Evolutionary conservation across 129 eudicot species (phyloP).

Genomic region (Apium graveolens): DNA sequence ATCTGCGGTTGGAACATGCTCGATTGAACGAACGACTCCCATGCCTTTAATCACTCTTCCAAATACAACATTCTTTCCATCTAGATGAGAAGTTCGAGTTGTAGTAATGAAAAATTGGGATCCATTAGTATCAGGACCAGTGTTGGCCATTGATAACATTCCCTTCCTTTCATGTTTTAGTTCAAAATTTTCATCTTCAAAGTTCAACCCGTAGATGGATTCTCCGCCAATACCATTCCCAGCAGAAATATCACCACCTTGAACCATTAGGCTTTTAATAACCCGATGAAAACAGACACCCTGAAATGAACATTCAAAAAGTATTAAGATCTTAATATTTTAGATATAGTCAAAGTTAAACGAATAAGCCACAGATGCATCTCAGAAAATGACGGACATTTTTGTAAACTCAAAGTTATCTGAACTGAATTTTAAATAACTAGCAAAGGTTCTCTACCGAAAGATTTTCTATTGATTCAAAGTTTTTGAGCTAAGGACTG

Average conservation of each 20-base stretch:
- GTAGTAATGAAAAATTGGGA: constrained; percentile 86
- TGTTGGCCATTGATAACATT: constrained; percentile 85
- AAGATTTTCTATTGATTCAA: not conserved
- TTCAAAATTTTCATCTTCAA: constrained; percentile 80
- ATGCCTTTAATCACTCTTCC: constrained; percentile 85
- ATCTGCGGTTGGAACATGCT: constrained; percentile 67
- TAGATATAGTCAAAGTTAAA: not conserved
- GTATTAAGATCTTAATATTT: too few relatives aligned
- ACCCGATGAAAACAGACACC: constrained; percentile 73
- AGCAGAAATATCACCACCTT: constrained; percentile 89
- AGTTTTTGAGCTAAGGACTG: not conserved
- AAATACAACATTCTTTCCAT: constrained; percentile 90
- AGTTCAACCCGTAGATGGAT: constrained; percentile 72
- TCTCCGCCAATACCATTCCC: constrained; percentile 89
- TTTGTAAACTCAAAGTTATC: not conserved
- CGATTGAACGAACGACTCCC: constrained; percentile 82
- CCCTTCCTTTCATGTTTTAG: constrained; percentile 94
- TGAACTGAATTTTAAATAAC: not conserved
- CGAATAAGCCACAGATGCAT: not conserved
- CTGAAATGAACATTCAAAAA: constrained; percentile 27
- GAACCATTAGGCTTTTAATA: constrained; percentile 65
- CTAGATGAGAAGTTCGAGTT: constrained; percentile 79
- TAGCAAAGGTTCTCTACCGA: not conserved
- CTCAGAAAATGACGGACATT: not conserved
- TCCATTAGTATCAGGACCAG: constrained; percentile 79